phyloP scores from a whole-genome alignment of 352 stramenopile species.

The Pythium brassicae region DNA sequence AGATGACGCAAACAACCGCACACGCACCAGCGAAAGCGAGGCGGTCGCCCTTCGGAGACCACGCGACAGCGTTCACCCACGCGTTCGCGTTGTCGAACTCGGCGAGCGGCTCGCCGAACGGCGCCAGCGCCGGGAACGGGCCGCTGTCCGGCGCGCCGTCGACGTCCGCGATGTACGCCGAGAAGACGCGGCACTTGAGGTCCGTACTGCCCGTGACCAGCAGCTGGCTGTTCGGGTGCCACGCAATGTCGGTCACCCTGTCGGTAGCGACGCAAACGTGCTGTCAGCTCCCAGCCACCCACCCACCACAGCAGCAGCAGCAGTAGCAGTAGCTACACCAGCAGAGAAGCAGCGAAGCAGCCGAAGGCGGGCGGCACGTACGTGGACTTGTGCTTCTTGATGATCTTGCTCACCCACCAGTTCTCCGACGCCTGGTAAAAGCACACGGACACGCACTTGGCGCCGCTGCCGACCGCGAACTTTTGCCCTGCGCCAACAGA shows the following conservation, averaged over 20 bases:
- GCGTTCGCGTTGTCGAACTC: conserved; percentile 87
- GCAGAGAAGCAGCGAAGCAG: too few species aligned
- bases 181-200: conserved; percentile 93
- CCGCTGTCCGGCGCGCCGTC: conserved; percentile 64
- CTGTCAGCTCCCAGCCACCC: too few species aligned
- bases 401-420: conserved; percentile 96
- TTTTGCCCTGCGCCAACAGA: conserved; percentile 70
- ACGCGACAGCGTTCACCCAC: conserved; percentile 91
- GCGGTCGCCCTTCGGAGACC: conserved; percentile 85
- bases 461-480: conserved; percentile 90
- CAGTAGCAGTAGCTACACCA: too few species aligned
- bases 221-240: conserved; percentile 92
- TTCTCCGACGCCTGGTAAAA: conserved; percentile 91
- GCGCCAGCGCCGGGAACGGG: conserved; percentile 66
- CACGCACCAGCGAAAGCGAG: conserved; percentile 70
- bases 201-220: conserved; percentile 90
- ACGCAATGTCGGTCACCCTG: conserved; percentile 86
- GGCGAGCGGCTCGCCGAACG: conserved; percentile 77
- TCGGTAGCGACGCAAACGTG: too few species aligned
- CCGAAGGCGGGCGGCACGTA: too few species aligned
- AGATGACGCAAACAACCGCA: too few species aligned
- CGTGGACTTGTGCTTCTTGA: conserved; percentile 97
- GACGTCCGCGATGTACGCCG: conserved; percentile 81
- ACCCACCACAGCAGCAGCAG: too few species aligned
- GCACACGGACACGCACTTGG: conserved; percentile 93